Evolutionary conservation across 164 flowering plant species (phyloP).

Genomic region (Liriodendron chinense): DNA sequence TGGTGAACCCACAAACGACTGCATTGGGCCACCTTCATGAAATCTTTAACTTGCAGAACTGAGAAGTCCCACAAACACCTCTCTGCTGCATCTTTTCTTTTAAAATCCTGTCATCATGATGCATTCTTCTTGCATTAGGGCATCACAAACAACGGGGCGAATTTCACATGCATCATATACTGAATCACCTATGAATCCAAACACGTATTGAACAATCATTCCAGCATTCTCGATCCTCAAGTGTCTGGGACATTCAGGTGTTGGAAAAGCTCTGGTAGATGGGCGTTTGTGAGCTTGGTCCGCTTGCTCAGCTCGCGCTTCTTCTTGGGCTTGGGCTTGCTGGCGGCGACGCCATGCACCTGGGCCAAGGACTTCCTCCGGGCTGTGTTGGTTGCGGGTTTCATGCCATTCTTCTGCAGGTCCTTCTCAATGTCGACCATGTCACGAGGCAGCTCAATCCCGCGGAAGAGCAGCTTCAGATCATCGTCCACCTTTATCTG

Average conservation of each 20-base stretch:
- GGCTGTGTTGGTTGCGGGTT: slow-evolving; percentile 54
- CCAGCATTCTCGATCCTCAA: neutral
- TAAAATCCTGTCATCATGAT: no score
- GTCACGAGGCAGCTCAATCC: slow-evolving; percentile 50
- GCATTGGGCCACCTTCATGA: no score
- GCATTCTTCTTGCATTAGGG: no score
- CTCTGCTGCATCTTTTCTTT: no score
- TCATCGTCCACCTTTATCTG: slow-evolving; percentile 52
- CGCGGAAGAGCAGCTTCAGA: slow-evolving; percentile 37
- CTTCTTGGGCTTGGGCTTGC: slow-evolving; percentile 40
- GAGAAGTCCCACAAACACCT: no score
- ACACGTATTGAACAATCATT: neutral
- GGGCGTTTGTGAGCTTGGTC: slow-evolving; percentile 49
- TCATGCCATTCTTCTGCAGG: slow-evolving; percentile 58
- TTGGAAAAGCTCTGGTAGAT: slow-evolving; percentile 45
- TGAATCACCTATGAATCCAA: neutral
- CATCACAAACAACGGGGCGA: no score
- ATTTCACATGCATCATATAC: no score
- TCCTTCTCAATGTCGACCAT: slow-evolving; percentile 58
- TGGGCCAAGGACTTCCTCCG: slow-evolving; percentile 48
- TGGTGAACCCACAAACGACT: no score
- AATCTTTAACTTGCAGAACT: no score
- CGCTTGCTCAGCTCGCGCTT: slow-evolving; percentile 45
- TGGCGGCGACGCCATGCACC: slow-evolving; percentile 32
- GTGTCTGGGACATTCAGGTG: slow-evolving; percentile 17